These are phyloP conservation scores for Selenicereus undatus DNA, from an alignment of 148 eudicot species.

Conservation along the genomic window DNA sequence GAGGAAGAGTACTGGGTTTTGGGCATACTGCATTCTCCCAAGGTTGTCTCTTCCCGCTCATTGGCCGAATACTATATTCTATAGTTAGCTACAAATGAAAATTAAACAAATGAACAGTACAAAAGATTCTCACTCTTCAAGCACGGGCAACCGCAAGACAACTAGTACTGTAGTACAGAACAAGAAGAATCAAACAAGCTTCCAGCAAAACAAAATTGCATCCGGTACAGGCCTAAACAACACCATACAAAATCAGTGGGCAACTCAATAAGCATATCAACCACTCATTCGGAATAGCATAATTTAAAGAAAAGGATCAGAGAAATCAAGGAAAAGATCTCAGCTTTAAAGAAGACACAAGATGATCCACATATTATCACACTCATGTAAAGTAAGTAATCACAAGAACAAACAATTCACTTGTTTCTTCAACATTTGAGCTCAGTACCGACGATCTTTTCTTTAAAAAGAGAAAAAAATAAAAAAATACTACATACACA, in stretches of 20 bases:
- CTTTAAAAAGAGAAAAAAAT: too few relatives aligned
- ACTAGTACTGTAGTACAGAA: too few relatives aligned
- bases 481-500: constrained; percentile 15
- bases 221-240: not conserved
- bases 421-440: too few relatives aligned
- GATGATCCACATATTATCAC: too few relatives aligned
- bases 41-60: not conserved
- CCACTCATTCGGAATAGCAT: not conserved
- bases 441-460: too few relatives aligned
- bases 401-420: too few relatives aligned
- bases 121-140: not conserved
- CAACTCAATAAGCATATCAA: not conserved
- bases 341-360: not conserved
- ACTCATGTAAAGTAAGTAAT: too few relatives aligned
- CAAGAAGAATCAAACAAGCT: not conserved
- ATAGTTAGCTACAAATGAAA: not conserved
- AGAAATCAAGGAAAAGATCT: not conserved
- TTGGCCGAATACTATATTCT: not conserved
- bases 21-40: not conserved
- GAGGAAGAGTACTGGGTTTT: too few relatives aligned
- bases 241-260: not conserved
- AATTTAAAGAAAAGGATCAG: not conserved
- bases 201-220: not conserved
- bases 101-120: not conserved
- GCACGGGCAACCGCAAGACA: too few relatives aligned